phyloP scores from a whole-genome alignment of 768 basidiomycete genomes.

The Hygrophorus russula region DNA sequence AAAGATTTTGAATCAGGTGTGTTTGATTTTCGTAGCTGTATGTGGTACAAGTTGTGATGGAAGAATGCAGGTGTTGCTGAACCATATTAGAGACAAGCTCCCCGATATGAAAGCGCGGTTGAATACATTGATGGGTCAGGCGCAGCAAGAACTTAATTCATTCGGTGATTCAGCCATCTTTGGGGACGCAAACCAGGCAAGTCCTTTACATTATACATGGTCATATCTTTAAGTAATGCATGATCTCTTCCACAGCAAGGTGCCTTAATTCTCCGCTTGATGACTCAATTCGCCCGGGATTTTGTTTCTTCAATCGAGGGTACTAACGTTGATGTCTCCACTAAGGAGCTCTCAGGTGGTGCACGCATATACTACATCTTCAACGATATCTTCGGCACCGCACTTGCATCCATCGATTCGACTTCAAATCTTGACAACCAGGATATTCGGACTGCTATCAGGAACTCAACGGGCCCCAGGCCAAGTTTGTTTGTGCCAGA shows the following conservation, averaged over 20 bases:
- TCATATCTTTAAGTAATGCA: neutral
- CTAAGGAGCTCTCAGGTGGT: constrained; percentile 96
- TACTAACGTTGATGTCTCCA: constrained; percentile 90
- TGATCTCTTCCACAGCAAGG: constrained; percentile 50
- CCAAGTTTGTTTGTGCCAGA: constrained; percentile 97
- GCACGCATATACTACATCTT: constrained; percentile 99
- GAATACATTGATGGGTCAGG: constrained; percentile 98
- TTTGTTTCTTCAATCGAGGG: constrained; percentile 97
- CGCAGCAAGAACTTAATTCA: constrained; percentile 94
- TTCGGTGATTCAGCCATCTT: constrained; percentile 91
- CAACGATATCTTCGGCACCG: constrained; percentile 94
- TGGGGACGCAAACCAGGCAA: constrained; percentile 80
- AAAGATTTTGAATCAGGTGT: constrained; percentile 85
- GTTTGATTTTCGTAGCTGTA: constrained; percentile 9
- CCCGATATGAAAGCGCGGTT: constrained; percentile 99
- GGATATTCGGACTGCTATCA: constrained; percentile 96
- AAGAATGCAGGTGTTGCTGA: constrained; percentile 68
- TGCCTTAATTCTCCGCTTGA: constrained; percentile 80
- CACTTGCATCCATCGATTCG: constrained; percentile 82
- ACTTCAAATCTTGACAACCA: constrained; percentile 84
- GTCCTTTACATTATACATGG: constrained; percentile 7
- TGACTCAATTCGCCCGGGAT: constrained; percentile 98
- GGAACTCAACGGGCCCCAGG: constrained; percentile 94
- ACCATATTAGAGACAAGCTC: constrained; percentile 96
- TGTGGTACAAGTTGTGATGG: neutral